Conservation (phyloP, 2,329 filamentous ascomycete genomes). For the Paradendryphiella salina region DNA sequence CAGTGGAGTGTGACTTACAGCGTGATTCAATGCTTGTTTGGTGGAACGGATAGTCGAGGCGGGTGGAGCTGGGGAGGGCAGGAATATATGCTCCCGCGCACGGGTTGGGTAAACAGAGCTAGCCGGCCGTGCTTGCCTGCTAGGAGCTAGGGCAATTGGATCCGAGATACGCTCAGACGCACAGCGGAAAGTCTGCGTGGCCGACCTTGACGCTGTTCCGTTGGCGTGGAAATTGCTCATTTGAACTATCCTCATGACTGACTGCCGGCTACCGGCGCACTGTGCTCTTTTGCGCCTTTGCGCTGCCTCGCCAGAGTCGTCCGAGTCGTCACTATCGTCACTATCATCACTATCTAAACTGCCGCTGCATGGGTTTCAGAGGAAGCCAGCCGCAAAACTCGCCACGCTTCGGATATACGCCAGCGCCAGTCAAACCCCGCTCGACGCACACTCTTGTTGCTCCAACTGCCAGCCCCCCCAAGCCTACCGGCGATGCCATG, state of each 20-base stretch:
- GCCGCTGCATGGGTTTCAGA: conserved; percentile 22
- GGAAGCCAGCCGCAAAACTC: conserved; percentile 16
- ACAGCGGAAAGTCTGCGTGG: conserved; percentile 10
- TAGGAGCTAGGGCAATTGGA: conserved; percentile 21
- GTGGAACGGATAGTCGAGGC: conserved; percentile 14
- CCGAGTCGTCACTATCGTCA: background rate
- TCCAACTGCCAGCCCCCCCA: background rate
- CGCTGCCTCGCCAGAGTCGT: too few relatives aligned
- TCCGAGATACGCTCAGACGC: conserved; percentile 34
- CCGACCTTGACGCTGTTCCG: conserved; percentile 7
- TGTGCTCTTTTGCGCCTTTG: conserved; percentile 1
- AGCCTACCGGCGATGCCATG: conserved; percentile 10
- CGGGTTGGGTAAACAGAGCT: conserved; percentile 21
- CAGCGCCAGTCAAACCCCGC: conserved; percentile 13
- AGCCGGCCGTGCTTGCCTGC: conserved; percentile 15
- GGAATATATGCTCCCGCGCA: conserved; percentile 22
- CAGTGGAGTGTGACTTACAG: conserved; percentile 16
- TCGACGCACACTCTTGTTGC: background rate
- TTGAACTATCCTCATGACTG: conserved; percentile 9
- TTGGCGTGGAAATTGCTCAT: conserved; percentile 25
- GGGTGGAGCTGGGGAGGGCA: conserved; percentile 21
- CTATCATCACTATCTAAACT: background rate
- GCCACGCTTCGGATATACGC: conserved; percentile 26
- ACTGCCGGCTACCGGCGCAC: conserved; percentile 4
- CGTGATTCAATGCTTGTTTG: conserved; percentile 21